These are phyloP conservation scores for Picea sitchensis DNA, from an alignment of 75 land plant species.

Conservation along the genomic window DNA sequence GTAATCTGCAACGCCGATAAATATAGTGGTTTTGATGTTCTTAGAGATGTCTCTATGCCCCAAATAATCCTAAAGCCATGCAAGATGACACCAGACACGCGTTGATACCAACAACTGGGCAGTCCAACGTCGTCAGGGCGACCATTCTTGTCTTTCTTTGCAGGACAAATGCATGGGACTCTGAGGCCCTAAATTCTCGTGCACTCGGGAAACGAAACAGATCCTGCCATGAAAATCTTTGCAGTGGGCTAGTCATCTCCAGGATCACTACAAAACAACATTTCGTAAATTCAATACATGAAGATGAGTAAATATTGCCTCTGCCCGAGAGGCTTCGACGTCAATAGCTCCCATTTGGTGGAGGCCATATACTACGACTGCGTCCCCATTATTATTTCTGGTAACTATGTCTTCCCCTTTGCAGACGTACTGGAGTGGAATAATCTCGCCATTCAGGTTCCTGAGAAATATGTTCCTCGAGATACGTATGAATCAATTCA, in stretches of 20 bases:
- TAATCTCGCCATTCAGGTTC: constrained; percentile 46
- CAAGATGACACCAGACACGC: no score
- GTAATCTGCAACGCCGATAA: constrained; percentile 8
- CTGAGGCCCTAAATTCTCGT: no score
- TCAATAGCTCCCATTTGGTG: constrained; percentile 41
- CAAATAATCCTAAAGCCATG: background rate
- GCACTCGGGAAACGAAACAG: no score
- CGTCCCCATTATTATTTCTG: no score
- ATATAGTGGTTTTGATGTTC: constrained; percentile 30
- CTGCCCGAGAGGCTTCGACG: constrained; percentile 75
- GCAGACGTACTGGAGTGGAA: constrained; percentile 62
- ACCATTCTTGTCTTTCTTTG: no score
- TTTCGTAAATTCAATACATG: no score
- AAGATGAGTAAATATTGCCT: background rate
- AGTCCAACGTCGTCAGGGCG: no score
- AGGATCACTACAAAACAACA: no score
- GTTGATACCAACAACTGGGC: no score
- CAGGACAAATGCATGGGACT: no score
- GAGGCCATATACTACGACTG: no score
- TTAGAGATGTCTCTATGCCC: constrained; percentile 57
- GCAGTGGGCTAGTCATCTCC: constrained; percentile 15
- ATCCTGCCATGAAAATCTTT: constrained; percentile 56
- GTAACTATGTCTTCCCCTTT: no score
- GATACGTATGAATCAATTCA: constrained; percentile 48
- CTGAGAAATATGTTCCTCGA: constrained; percentile 63